Conservation (phyloP, 768 basidiomycete species). For the Sarcodon aspratus region DNA sequence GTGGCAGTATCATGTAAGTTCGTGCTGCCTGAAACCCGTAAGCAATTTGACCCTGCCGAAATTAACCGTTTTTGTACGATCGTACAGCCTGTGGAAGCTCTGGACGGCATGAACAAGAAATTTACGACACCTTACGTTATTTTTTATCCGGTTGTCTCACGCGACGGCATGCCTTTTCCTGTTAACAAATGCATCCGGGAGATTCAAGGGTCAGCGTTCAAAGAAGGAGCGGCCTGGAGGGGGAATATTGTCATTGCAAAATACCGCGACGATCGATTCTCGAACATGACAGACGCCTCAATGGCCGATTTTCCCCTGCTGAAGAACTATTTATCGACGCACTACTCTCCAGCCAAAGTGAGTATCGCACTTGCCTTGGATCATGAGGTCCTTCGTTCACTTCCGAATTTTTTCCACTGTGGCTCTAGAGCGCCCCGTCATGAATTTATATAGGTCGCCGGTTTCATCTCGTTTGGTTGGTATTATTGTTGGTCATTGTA, state of each 20-base stretch:
- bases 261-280: constrained; percentile 35
- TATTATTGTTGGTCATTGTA: too few species aligned
- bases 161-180: constrained; percentile 76
- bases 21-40: neutral
- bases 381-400: neutral
- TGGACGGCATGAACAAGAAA: constrained; percentile 72
- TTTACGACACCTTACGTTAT: constrained; percentile 74
- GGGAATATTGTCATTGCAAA: constrained; percentile 75
- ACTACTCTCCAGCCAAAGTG: constrained; percentile 38
- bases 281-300: constrained; percentile 55
- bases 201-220: constrained; percentile 53
- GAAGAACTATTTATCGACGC: constrained; percentile 68
- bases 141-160: constrained; percentile 66
- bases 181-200: constrained; percentile 67
- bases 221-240: constrained; percentile 61
- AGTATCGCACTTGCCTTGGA: constrained; percentile 8
- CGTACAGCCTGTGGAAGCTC: constrained; percentile 53
- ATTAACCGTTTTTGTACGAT: neutral
- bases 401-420: too few species aligned
- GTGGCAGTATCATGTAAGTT: constrained; percentile 62
- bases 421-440: too few species aligned
- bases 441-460: too few species aligned
- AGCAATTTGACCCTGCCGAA: neutral
- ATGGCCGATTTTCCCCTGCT: constrained; percentile 79
- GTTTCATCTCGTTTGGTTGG: too few species aligned